Evolutionary conservation across 2,329 filamentous ascomycete genomes (phyloP), one percentile per base, ranked within the genome.

Genomic region (Cadophora sp.): DNA sequence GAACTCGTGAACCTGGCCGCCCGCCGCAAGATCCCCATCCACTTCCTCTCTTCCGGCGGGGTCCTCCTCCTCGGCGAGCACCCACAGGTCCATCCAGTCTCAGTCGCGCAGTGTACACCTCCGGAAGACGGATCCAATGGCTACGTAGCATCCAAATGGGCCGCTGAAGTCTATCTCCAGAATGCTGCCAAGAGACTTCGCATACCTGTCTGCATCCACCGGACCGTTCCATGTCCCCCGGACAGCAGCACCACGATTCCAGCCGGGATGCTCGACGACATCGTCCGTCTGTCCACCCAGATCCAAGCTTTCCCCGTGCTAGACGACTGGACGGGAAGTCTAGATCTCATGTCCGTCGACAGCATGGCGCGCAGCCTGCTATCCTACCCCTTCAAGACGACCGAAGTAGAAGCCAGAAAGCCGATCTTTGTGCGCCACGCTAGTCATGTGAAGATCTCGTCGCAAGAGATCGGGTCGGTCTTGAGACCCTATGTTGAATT

Each of bases 141-240:
- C 6, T 81, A 81, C 60, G 66, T 73, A 2, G 73, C 77, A 0
- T 68, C 74, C 0, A 79, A 79, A 58, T 80, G 78, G 79, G 79
- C 74, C 0, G 73, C 72, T 62, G 80, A 81, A 69, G 50, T 62
- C 0, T 71, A 76, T 55, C 73, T 81, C 1, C 76, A 79, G 68
- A 70, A 73, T 1, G 65, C 64, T 16, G 40, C 40, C 3, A 43
- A 43, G 14, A 12, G 40, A 16, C 40, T 43, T 1, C 14, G 11
- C 4, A 43, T 43, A 43, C 40, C 40, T 4, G 14, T 43, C 16
- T 43, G 12, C 40, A 43, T 43, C 11, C 40, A 43, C 14, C 40
- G 40, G 5, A 43, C 40, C 4, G 19, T 14, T 12, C 40, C 40
- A 16, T 43, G 11, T 19, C 6, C 12, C 14, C 14, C 12, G 14